These are phyloP conservation scores for Colletotrichum brevisporum DNA, from an alignment of 2,329 filamentous ascomycete species.

Conservation along the genomic window DNA sequence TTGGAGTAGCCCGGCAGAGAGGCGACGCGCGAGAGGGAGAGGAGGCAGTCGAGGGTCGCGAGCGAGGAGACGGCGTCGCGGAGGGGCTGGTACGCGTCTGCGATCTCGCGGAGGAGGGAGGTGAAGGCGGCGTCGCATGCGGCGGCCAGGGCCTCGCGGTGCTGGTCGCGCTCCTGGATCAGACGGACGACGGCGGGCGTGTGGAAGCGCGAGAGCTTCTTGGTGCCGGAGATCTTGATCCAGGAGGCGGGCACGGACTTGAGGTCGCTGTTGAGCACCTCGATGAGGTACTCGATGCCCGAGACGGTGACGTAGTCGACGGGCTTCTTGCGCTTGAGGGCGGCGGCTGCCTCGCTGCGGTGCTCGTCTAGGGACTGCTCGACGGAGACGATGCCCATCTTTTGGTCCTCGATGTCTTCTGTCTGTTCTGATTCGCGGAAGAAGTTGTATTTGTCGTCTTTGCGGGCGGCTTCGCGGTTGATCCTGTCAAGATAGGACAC, in stretches of 20 bases:
- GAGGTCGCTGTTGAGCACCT: slow-evolving; percentile 85
- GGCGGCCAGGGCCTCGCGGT: slow-evolving; percentile 92
- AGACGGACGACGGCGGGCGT: slow-evolving; percentile 90
- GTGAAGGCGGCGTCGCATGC: slow-evolving; percentile 90
- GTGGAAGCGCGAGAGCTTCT: slow-evolving; percentile 92
- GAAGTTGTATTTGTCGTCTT: slow-evolving; percentile 94
- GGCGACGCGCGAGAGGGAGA: slow-evolving; percentile 88
- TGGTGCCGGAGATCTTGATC: slow-evolving; percentile 95
- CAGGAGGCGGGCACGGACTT: slow-evolving; percentile 94
- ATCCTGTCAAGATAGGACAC: slow-evolving; percentile 85
- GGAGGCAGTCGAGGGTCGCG: slow-evolving; percentile 88
- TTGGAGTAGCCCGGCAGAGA: slow-evolving; percentile 89
- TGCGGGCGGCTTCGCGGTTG: slow-evolving; percentile 84
- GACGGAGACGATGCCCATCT: slow-evolving; percentile 90
- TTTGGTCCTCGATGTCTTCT: slow-evolving; percentile 89
- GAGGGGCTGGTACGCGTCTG: slow-evolving; percentile 84
- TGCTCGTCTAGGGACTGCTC: slow-evolving; percentile 90
- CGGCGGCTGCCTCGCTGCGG: slow-evolving; percentile 77
- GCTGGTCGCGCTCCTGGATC: slow-evolving; percentile 90
- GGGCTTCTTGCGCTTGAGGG: slow-evolving; percentile 77
- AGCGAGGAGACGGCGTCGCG: slow-evolving; percentile 90
- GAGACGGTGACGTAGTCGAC: slow-evolving; percentile 87
- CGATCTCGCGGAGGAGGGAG: slow-evolving; percentile 79
- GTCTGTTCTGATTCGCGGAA: slow-evolving; percentile 91
- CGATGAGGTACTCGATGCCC: slow-evolving; percentile 95